These are phyloP conservation scores for Solanum bulbocastanum DNA, from an alignment of 257 asterid genomes.

Conservation along the genomic window DNA sequence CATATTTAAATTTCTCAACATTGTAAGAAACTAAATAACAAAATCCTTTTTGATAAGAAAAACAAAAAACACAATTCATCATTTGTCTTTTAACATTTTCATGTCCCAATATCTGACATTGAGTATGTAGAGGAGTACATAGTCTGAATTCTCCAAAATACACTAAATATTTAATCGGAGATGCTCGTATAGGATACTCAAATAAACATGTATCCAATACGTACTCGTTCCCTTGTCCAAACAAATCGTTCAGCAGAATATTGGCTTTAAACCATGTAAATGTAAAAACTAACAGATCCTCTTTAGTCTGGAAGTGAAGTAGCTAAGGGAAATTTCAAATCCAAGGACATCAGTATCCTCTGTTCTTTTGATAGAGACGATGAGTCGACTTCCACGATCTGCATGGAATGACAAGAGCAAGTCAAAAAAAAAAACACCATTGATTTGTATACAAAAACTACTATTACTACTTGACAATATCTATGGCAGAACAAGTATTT, in stretches of 20 bases:
- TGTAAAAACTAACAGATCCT: not conserved
- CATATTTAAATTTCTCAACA: not conserved
- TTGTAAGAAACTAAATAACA: not conserved
- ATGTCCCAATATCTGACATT: not conserved
- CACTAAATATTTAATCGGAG: not conserved
- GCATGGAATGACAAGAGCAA: slow-evolving; percentile 10
- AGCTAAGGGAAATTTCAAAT: slow-evolving; percentile 19
- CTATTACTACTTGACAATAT: no score
- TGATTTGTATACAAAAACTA: no score
- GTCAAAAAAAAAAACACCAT: not conserved
- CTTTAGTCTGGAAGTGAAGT: not conserved
- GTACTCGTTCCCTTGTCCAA: not conserved
- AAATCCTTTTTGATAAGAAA: not conserved
- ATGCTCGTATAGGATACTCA: not conserved
- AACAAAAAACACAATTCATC: not conserved
- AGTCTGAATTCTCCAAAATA: not conserved
- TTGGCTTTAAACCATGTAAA: slow-evolving; percentile 5
- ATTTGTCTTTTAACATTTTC: not conserved
- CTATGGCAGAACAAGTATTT: no score
- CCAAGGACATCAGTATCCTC: slow-evolving; percentile 58
- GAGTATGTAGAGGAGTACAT: not conserved
- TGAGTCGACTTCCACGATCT: slow-evolving; percentile 50
- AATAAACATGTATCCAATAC: not conserved
- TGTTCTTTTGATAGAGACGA: slow-evolving; percentile 33
- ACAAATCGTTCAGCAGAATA: not conserved